phyloP scores from a whole-genome alignment of 1,284 basidiomycete genomes.

The Tylopilus sp. region DNA sequence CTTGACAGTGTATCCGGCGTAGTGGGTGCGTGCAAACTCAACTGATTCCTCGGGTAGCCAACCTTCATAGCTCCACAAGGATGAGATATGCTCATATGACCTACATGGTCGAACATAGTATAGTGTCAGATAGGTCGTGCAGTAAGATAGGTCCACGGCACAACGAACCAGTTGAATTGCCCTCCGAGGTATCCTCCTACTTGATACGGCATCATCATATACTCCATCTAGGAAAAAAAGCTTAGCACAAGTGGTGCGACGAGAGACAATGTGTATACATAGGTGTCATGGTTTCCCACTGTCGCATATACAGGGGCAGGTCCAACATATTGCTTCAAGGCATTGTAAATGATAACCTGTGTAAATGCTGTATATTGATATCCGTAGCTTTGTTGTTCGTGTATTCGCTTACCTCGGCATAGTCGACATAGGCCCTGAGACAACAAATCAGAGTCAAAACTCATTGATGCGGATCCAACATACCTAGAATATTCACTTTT shows the following conservation, averaged over 20 bases:
- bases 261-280: slow-evolving; percentile 34
- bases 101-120: slow-evolving; percentile 43
- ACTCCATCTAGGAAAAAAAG: slow-evolving; percentile 51
- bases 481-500: slow-evolving; percentile 73
- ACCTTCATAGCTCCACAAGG: slow-evolving; percentile 71
- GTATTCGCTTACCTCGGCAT: slow-evolving; percentile 58
- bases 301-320: slow-evolving; percentile 74
- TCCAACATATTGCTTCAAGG: slow-evolving; percentile 67
- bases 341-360: slow-evolving; percentile 68
- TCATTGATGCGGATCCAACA: background rate
- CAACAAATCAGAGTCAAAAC: background rate
- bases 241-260: background rate
- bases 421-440: slow-evolving; percentile 56
- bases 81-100: slow-evolving; percentile 77
- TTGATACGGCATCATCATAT: slow-evolving; percentile 69
- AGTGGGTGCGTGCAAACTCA: slow-evolving; percentile 69
- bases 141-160: slow-evolving; percentile 42
- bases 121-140: background rate
- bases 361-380: too few species aligned
- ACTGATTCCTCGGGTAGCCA: slow-evolving; percentile 74
- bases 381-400: background rate
- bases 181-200: slow-evolving; percentile 61
- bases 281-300: slow-evolving; percentile 78
- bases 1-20: slow-evolving; percentile 75
- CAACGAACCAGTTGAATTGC: slow-evolving; percentile 75